These are phyloP conservation scores for Rhizoctonia solani DNA, from an alignment of 1,284 basidiomycete species.

Conservation along the genomic window DNA sequence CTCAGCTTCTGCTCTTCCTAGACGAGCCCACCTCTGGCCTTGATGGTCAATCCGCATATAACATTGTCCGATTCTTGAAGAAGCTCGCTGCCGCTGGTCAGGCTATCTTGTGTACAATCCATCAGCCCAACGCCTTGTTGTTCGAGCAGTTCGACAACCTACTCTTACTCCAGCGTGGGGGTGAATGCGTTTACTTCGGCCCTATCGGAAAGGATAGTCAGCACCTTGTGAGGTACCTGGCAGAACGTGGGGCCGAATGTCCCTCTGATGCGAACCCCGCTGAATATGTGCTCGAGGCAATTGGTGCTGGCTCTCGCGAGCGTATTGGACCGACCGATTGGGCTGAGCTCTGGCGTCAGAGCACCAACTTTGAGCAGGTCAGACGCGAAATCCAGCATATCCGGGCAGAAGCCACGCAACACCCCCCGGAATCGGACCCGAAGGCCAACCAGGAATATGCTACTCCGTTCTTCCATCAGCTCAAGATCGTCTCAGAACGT, in stretches of 20 bases:
- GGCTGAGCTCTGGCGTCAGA: conserved; percentile 53
- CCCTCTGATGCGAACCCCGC: conserved; percentile 55
- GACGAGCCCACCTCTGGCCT: conserved; percentile 59
- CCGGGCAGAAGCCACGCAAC: conserved; percentile 42
- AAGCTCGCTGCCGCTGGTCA: conserved; percentile 77
- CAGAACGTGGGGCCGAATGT: conserved; percentile 53
- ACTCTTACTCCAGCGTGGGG: conserved; percentile 52
- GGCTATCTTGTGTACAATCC: conserved; percentile 58
- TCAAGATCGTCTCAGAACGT: conserved; percentile 71
- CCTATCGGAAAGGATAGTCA: conserved; percentile 55
- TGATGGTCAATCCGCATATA: conserved; percentile 59
- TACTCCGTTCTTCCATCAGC: conserved; percentile 77
- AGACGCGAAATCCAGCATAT: conserved; percentile 50
- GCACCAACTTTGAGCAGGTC: conserved; percentile 42
- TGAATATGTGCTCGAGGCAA: conserved; percentile 57
- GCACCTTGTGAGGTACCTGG: conserved; percentile 57
- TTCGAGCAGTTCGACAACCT: conserved; percentile 57
- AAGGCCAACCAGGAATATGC: conserved; percentile 51
- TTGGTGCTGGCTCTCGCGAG: conserved; percentile 71
- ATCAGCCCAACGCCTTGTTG: conserved; percentile 58
- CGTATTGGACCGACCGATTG: conserved; percentile 69
- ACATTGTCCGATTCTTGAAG: conserved; percentile 55
- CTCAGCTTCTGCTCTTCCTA: conserved; percentile 56
- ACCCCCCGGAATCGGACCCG: neutral
- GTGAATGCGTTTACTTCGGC: conserved; percentile 58